Evolutionary conservation across 371 early-diverging fungal genomes (phyloP).

Genomic region (Mortierella sp.): DNA sequence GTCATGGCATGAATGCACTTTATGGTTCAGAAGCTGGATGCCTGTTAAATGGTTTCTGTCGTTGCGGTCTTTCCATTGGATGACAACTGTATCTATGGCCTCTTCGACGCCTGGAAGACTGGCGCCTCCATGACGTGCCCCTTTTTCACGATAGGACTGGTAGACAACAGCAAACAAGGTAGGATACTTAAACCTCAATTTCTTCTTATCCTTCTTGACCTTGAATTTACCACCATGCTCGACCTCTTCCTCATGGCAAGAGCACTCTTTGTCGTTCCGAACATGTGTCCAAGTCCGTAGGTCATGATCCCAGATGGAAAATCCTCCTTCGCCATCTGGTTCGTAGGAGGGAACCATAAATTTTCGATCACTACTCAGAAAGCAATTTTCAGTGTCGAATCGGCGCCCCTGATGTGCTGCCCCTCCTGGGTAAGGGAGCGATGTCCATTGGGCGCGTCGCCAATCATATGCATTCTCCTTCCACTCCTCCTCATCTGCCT

Average conservation of each 20-base stretch:
- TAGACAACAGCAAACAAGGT: slow-evolving; percentile 35
- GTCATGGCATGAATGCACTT: slow-evolving; percentile 45
- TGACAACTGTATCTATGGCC: slow-evolving; percentile 40
- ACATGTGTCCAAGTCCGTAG: slow-evolving; percentile 30
- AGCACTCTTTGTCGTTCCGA: slow-evolving; percentile 22
- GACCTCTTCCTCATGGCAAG: slow-evolving; percentile 42
- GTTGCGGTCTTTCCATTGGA: slow-evolving; percentile 39
- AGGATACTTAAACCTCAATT: slow-evolving; percentile 29
- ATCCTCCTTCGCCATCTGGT: slow-evolving; percentile 35
- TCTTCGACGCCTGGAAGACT: slow-evolving; percentile 13
- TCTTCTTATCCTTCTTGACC: slow-evolving; percentile 32
- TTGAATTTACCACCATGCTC: slow-evolving; percentile 30
- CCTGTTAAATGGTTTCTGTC: slow-evolving; percentile 38
- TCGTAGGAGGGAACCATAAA: slow-evolving; percentile 45
- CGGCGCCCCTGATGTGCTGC: slow-evolving; percentile 23
- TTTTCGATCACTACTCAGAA: slow-evolving; percentile 30
- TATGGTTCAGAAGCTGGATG: slow-evolving; percentile 37
- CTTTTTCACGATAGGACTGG: slow-evolving; percentile 32
- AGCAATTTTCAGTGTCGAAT: slow-evolving; percentile 45
- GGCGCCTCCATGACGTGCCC: slow-evolving; percentile 12
- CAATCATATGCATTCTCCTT: slow-evolving; percentile 28
- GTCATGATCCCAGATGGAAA: slow-evolving; percentile 50
- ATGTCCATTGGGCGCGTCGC: slow-evolving; percentile 43
- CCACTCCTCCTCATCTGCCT: slow-evolving; percentile 20
- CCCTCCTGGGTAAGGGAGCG: slow-evolving; percentile 43